A percentile compares a stretch with the other conserved stretches of the same genome.
Evolutionary conservation across 2,329 filamentous ascomycete species (phyloP).

Genomic region (Aspergillus floridensis): DNA sequence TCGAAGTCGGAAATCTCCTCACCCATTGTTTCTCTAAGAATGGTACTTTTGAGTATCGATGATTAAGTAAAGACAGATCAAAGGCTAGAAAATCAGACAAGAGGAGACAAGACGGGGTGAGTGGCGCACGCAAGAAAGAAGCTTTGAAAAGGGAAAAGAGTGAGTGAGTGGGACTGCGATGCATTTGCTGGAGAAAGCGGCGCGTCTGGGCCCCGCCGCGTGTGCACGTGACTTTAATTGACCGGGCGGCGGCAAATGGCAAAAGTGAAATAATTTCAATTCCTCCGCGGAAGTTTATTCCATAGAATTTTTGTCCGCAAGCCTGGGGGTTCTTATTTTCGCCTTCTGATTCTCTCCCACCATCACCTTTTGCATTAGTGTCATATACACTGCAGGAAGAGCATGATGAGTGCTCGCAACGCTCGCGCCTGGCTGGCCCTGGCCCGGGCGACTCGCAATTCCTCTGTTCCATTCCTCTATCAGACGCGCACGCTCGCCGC

Average conservation of each 20-base stretch:
- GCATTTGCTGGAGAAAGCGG: background rate
- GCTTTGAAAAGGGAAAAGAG: background rate
- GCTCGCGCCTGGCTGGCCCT: conserved; percentile 32
- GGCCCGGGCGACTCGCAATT: conserved; percentile 21
- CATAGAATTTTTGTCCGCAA: background rate
- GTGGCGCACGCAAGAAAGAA: background rate
- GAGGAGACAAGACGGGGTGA: background rate
- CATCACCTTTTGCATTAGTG: background rate
- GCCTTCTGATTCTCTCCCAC: too few relatives aligned
- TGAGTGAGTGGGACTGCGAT: too few relatives aligned
- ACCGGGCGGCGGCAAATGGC: background rate
- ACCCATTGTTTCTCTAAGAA: conserved; percentile 9
- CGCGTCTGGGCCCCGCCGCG: conserved; percentile 2
- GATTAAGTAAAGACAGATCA: background rate
- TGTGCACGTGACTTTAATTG: background rate
- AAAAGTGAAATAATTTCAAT: background rate
- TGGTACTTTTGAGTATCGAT: background rate
- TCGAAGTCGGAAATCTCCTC: conserved; percentile 78
- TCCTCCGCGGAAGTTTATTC: background rate
- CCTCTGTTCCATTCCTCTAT: conserved; percentile 67
- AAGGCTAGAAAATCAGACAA: background rate
- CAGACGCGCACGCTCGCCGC: conserved; percentile 62
- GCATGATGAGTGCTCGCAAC: conserved; percentile 30
- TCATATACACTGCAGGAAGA: background rate
- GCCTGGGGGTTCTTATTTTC: background rate